Evolutionary conservation across 2,329 filamentous ascomycete genomes (phyloP), one percentile per base, ranked within the genome.

Genomic region (Phyllosticta capitalensis): DNA sequence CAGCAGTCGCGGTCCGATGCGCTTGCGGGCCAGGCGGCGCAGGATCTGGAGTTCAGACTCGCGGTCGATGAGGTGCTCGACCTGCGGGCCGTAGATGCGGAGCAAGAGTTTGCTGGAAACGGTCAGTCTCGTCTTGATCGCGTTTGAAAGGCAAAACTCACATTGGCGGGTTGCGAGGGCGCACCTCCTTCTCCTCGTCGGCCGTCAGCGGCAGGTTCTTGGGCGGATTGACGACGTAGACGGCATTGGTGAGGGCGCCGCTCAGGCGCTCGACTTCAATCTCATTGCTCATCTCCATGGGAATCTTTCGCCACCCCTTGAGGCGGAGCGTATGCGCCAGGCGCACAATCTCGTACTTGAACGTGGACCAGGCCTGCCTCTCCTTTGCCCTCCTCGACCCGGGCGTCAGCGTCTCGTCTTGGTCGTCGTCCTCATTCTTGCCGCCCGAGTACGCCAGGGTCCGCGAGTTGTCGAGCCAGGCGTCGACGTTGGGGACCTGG

Each of bases 41-140:
- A 99, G 80, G 54, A 97, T 94, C 62, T 86, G 84, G 17, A 99
- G 79, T 71, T 99, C 94, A 22, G 88, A 88, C 60, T 96, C 89
- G 62, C 94, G 84, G 71, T 99, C 92, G 67, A 99, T 99, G 51
- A 99, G 81, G 71, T 97, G 90, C 68, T 96, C 92, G 2, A 95
- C 92, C 68, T 97, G 90, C 0, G 92, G 91, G 0, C 94, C 94
- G 67, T 99, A 99, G 61, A 99, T 88, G 48, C 94, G 87, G 19
- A 99, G 80, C 0, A 99, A 80, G 1, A 99, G 78, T 72, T 95
- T 96, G 3, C 80, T 83, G 58, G 0, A 57, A 9, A 9, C 1
- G 54, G n/a, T 58, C 5, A 60, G 65, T n/a, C 26, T 14, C 55
- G 9, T 26, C 33, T 28, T 24, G n/a, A 48, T 9, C 4, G 9